Conservation (phyloP, 768 basidiomycete species). For the Leccinum rimulosum region DNA sequence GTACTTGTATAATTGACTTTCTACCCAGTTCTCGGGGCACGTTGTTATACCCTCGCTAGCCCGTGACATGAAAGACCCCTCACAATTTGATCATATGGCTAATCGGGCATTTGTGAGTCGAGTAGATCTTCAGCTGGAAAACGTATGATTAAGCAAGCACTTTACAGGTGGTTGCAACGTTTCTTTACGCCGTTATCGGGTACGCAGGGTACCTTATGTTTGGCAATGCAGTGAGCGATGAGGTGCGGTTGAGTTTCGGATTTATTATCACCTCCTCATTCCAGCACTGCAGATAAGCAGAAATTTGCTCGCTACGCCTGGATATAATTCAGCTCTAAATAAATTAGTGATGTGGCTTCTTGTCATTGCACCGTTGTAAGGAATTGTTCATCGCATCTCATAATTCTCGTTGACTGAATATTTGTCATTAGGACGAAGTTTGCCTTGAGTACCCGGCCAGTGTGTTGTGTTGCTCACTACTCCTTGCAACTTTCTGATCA, state of each 20-base stretch:
- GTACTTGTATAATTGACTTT: neutral
- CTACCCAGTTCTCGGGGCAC: constrained; percentile 78
- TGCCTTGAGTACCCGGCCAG: constrained; percentile 78
- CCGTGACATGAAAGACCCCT: constrained; percentile 84
- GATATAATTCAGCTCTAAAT: constrained; percentile 72
- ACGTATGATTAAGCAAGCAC: neutral
- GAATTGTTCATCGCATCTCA: neutral
- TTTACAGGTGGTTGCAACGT: constrained; percentile 57
- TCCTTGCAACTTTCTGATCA: neutral
- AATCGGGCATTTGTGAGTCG: constrained; percentile 79
- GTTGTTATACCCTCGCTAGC: constrained; percentile 89
- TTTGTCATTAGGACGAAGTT: constrained; percentile 68
- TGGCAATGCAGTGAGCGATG: constrained; percentile 73
- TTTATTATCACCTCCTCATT: neutral
- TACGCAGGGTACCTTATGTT: constrained; percentile 92
- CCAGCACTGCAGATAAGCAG: constrained; percentile 62
- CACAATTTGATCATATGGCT: constrained; percentile 77
- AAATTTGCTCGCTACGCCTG: constrained; percentile 70
- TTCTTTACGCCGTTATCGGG: constrained; percentile 66
- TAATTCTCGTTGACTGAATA: constrained; percentile 15
- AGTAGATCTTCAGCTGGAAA: neutral
- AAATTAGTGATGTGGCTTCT: constrained; percentile 81
- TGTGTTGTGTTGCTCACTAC: constrained; percentile 32
- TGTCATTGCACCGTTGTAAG: constrained; percentile 72
- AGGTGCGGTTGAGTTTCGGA: constrained; percentile 46